Percentiles rank a stretch among this genome's conserved stretches.
These are phyloP conservation scores for Oryza glaberrima DNA, from an alignment of 176 grass and related monocot species.

Conservation along the genomic window DNA sequence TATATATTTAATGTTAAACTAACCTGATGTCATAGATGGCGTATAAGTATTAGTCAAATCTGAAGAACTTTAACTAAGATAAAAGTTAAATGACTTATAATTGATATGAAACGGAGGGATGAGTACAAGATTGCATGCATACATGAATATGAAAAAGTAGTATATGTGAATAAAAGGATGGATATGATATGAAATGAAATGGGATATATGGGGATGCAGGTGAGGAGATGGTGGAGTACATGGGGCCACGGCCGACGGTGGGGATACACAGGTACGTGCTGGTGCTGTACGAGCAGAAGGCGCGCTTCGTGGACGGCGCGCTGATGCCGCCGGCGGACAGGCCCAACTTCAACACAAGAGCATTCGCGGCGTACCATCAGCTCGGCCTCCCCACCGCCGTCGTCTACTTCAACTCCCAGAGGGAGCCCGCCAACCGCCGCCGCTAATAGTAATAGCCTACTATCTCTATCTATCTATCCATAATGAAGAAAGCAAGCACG, in stretches of 20 bases:
- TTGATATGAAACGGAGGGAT: too few relatives aligned
- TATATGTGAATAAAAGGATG: too few relatives aligned
- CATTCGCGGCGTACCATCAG: conserved; percentile 56
- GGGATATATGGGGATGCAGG: conserved; percentile 35
- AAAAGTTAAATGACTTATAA: too few relatives aligned
- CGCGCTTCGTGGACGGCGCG: conserved; percentile 18
- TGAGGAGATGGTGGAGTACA: conserved; percentile 66
- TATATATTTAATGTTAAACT: too few relatives aligned
- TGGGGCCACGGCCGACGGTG: conserved; percentile 67
- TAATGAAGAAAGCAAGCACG: too few relatives aligned
- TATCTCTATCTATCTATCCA: too few relatives aligned
- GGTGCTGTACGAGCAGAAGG: conserved; percentile 82
- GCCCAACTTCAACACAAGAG: conserved; percentile 68
- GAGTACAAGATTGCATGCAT: too few relatives aligned
- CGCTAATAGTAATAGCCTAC: not conserved
- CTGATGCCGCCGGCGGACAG: conserved; percentile 3
- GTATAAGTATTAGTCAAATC: too few relatives aligned
- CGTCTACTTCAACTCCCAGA: conserved; percentile 90
- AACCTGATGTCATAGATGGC: too few relatives aligned
- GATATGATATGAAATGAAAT: too few relatives aligned
- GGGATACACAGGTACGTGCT: conserved; percentile 87
- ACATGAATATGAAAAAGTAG: too few relatives aligned
- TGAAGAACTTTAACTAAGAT: too few relatives aligned
- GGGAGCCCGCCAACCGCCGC: conserved; percentile 64
- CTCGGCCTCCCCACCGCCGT: conserved; percentile 79